Evolutionary conservation across 148 eudicot genomes (phyloP).

Genomic region (Simmondsia chinensis): DNA sequence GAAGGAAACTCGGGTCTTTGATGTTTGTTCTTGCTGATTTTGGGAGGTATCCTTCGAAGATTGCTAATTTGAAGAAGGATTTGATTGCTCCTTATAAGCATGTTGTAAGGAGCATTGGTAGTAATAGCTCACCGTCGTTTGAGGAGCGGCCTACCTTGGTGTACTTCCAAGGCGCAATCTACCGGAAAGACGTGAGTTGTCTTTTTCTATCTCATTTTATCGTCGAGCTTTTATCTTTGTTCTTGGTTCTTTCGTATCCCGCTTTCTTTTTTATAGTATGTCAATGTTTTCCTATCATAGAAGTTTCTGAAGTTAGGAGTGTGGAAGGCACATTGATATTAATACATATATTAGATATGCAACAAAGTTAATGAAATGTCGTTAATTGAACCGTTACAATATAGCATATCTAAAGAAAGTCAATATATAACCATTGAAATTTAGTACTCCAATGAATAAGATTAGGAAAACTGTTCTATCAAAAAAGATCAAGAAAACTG

Average conservation of each 20-base stretch:
- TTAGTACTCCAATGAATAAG: too few species aligned
- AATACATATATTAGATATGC: too few species aligned
- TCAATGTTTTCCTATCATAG: too few species aligned
- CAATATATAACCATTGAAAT: too few species aligned
- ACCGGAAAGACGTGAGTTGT: constrained; percentile 84
- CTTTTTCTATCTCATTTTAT: constrained; percentile 2
- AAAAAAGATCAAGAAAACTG: too few species aligned
- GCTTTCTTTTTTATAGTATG: too few species aligned
- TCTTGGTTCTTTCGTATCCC: neutral
- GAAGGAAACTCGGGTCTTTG: constrained; percentile 60
- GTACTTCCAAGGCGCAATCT: constrained; percentile 92
- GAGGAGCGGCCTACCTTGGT: constrained; percentile 57
- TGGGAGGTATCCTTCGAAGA: constrained; percentile 56
- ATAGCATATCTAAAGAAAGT: too few species aligned
- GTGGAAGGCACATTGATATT: too few species aligned
- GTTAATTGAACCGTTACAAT: too few species aligned
- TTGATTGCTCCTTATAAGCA: constrained; percentile 93
- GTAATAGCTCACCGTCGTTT: constrained; percentile 41
- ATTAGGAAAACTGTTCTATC: too few species aligned
- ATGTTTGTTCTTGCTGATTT: constrained; percentile 87
- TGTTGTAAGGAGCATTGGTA: constrained; percentile 44
- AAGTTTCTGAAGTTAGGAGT: too few species aligned
- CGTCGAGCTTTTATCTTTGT: neutral
- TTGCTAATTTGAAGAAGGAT: constrained; percentile 83
- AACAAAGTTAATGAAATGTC: too few species aligned